Conservation (phyloP, 73 alveolate genomes). For the Tetrahymena malaccensis region DNA sequence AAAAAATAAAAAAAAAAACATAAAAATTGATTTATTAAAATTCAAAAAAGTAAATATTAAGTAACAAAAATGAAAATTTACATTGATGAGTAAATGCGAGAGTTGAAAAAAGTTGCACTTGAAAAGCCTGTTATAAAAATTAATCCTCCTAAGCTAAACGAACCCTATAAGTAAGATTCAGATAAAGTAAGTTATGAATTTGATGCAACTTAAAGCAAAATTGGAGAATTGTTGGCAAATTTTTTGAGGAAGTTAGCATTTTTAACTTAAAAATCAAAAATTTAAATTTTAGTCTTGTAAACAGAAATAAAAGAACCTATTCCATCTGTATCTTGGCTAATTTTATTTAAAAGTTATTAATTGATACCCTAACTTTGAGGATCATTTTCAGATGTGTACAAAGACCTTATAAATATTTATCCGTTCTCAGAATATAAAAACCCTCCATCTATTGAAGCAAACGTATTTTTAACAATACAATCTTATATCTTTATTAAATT, state of each 20-base stretch:
- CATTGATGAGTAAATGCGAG: not conserved
- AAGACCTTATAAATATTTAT: not conserved
- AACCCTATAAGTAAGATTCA: not conserved
- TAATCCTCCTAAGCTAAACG: not conserved
- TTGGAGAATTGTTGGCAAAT: not conserved
- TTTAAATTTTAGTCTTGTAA: not conserved
- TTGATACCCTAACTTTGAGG: not conserved
- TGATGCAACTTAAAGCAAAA: not conserved
- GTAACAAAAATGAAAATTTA: too few species aligned
- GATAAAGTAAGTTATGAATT: not conserved
- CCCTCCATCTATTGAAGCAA: not conserved
- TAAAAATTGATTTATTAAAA: too few species aligned
- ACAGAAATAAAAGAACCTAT: not conserved
- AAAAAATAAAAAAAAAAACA: too few species aligned
- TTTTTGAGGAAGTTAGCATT: not conserved
- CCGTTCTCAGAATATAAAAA: not conserved
- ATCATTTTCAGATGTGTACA: not conserved
- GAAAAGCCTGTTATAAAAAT: not conserved
- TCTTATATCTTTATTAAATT: not conserved
- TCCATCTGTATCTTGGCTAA: not conserved
- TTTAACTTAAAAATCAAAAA: not conserved
- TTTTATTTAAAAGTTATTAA: too few species aligned
- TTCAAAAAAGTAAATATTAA: too few species aligned
- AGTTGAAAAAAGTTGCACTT: not conserved
- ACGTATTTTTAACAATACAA: not conserved